Base-by-base conservation (phyloP, 2,329 filamentous ascomycete genomes). In the Trichoderma koningiopsis region DNA sequence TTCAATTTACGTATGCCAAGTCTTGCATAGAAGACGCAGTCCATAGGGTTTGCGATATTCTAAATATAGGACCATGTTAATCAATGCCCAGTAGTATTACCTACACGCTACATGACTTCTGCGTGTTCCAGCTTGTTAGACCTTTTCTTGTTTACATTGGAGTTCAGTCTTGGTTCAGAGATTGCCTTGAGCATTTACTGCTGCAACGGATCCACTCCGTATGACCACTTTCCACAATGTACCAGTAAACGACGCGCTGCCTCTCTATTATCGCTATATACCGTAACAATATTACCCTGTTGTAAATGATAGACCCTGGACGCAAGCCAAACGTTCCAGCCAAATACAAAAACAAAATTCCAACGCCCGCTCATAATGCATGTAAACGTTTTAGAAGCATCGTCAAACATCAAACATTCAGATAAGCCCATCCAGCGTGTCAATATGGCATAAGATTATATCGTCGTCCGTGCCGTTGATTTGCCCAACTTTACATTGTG, bases 361-460 rank as follows among this genome's bases (percentile, higher is more conserved):
- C 67, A 69, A 64, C 67, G 67, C 67, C 67, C 58, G 67, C 60
- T 69, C 59, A 40, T 64, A 69, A 69, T 64, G 67, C 67, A 69
- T 63, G 40, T 49, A 58, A 35, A 61, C 33, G 52, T 35, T 55
- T 69, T 19, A 3, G 59, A 55, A 40, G 19, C 29, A 27, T 55
- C 49, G 29, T 63, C 31, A 53, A 65, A 47, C 62, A 61, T 56
- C 57, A 47, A 56, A 60, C 57, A 47, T 49, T 43, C 53, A 37
- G n/a, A n/a, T 52, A 66, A 22, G 35, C 14, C 55, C 53, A 43
- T 5, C 49, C 7, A 57, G 22, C 31, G 22, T 47, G 31, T 47
- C 52, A 49, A 35, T 40, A 66, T 59, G 55, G 35, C 40, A 57
- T 4, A 10, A 22, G 35, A 13, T 24, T 8, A 66, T 16, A 31